phyloP scores from a whole-genome alignment of 352 stramenopile species.

The Globisporangium acanthophoron region DNA sequence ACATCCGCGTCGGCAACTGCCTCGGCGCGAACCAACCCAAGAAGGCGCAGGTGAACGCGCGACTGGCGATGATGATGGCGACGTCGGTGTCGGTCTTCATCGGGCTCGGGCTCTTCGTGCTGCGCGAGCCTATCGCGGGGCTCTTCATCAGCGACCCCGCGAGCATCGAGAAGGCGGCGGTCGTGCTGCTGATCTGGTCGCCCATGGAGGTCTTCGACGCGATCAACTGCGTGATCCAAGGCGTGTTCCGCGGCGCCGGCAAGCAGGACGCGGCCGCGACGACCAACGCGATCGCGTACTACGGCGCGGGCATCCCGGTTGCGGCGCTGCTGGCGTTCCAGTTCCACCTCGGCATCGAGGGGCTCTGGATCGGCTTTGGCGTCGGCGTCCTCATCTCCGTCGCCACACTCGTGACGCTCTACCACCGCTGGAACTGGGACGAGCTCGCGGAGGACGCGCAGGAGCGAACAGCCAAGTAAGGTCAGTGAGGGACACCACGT shows the following conservation, averaged over 20 bases:
- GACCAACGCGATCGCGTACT: conserved; percentile 62
- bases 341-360: conserved; percentile 37
- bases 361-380: conserved; percentile 54
- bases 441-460: conserved; percentile 30
- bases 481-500: neutral
- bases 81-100: conserved; percentile 1
- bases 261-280: conserved; percentile 24
- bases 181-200: conserved; percentile 23
- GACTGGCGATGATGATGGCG: conserved; percentile 8
- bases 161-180: conserved; percentile 20
- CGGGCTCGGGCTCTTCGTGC: neutral
- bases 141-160: conserved; percentile 25
- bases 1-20: conserved; percentile 42
- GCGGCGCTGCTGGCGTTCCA: conserved; percentile 51
- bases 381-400: conserved; percentile 32
- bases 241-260: conserved; percentile 30
- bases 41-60: conserved; percentile 10
- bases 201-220: conserved; percentile 35
- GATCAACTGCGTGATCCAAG: conserved; percentile 25
- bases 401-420: conserved; percentile 5
- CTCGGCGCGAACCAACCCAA: conserved; percentile 16
- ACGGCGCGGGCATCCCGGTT: conserved; percentile 63
- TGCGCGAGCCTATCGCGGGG: conserved; percentile 5
- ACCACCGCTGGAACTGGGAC: conserved; percentile 18
- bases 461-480: conserved; percentile 25